Base-by-base conservation (phyloP, 257 asterid genomes). In the Linaria vulgaris region DNA sequence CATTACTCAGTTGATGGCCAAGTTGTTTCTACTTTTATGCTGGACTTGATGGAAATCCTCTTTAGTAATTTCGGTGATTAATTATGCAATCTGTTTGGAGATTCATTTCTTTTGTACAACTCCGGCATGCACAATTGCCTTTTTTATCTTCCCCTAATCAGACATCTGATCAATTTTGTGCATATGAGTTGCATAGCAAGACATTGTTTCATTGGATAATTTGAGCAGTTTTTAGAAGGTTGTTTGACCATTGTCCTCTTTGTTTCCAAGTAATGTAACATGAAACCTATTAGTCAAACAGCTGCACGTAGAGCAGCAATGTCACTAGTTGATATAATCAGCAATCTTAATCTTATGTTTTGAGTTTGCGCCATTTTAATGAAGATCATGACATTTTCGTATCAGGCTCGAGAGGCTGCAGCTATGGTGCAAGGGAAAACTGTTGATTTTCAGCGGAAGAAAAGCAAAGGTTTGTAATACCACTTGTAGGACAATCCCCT, bases 361-460 rank as follows among this genome's bases (percentile, higher is more conserved):
- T 22, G 51, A 60, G 55, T 51, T 30, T 48, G 54, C 46, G 12
- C 58, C 55, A n/a, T 20, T 60, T 37, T 63, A 23, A 62, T 61
- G 16, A 52, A 46, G 41, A 41, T 48, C 41, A 52, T 48, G 24
- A 49, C 51, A 49, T 68, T 51, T 37, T 74, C 68, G 57, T 56
- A 67, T 68, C 91, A 94, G 99, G 85, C 82, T 66, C 95, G 97
- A 51, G 97, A 90, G 82, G 99, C 85, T 74, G 94, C 92, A 15
- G 31, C 70, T 38, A 81, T 81, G 96, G 79, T 82, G 68, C 97
- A 85, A 70, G 97, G 99, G 67, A 89, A 90, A 79, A 83, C 88
- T 46, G 96, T 94, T 60, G 99, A 94, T 84, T 77, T 81, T 77
- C 99, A 94, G 91, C 81, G 99, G 39, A 90, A 80, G 79, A 94